phyloP scores from a whole-genome alignment of 305 asterid genomes.

The Fraxinus angustifolia region DNA sequence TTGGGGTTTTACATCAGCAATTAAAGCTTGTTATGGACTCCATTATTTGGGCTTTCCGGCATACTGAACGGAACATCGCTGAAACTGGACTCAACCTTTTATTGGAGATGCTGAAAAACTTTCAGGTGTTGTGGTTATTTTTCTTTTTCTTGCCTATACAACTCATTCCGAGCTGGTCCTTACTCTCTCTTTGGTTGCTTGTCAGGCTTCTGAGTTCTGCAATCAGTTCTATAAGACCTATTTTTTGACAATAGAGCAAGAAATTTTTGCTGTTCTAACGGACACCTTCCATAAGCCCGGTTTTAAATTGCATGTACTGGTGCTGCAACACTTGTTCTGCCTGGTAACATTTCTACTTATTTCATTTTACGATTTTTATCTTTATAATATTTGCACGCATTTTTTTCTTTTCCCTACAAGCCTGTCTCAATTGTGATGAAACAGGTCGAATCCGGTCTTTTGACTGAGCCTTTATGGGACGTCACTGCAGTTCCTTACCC shows the following conservation, averaged over 20 bases:
- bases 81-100: constrained; percentile 93
- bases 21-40: constrained; percentile 96
- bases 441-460: constrained; percentile 66
- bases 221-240: constrained; percentile 85
- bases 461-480: constrained; percentile 95
- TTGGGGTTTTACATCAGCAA: constrained; percentile 52
- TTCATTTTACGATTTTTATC: not conserved
- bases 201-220: constrained; percentile 79
- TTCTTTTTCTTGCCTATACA: not conserved
- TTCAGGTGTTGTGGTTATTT: constrained; percentile 54
- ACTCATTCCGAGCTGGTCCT: constrained; percentile 2
- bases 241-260: constrained; percentile 83
- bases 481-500: constrained; percentile 58
- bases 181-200: constrained; percentile 24
- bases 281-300: constrained; percentile 98
- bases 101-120: constrained; percentile 87
- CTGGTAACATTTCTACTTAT: constrained; percentile 48
- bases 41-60: constrained; percentile 98
- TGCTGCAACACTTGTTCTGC: constrained; percentile 79
- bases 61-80: constrained; percentile 94
- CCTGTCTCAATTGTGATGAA: constrained; percentile 7
- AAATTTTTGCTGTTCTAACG: constrained; percentile 82
- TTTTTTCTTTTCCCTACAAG: not conserved
- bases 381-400: not conserved
- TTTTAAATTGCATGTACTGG: constrained; percentile 84